A percentile compares a stretch with the other conserved stretches of the same genome.
These are phyloP conservation scores for Lactarius hengduanensis DNA, from an alignment of 768 basidiomycete genomes.

Conservation along the genomic window DNA sequence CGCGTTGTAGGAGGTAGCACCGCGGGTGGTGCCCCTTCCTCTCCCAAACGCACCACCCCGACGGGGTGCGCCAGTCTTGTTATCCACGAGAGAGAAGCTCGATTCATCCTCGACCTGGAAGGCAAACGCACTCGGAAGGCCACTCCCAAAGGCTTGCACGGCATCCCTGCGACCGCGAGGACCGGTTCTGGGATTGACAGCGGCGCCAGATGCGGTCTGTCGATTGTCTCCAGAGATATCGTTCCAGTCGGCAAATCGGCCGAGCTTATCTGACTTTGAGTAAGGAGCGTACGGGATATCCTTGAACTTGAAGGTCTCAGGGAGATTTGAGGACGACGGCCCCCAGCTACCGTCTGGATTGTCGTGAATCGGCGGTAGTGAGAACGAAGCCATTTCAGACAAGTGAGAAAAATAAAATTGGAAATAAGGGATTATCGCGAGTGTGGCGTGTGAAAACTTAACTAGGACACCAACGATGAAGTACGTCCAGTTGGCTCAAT, in stretches of 20 bases:
- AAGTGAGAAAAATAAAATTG: slow-evolving; percentile 1
- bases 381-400: slow-evolving; percentile 68
- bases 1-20: slow-evolving; percentile 41
- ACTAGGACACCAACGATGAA: slow-evolving; percentile 53
- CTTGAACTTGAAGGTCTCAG: slow-evolving; percentile 93
- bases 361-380: slow-evolving; percentile 84
- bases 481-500: slow-evolving; percentile 42
- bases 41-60: slow-evolving; percentile 65
- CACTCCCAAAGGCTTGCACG: slow-evolving; percentile 85
- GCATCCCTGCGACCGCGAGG: slow-evolving; percentile 68
- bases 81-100: slow-evolving; percentile 94
- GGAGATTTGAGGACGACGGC: slow-evolving; percentile 76
- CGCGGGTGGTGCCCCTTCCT: slow-evolving; percentile 45
- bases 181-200: slow-evolving; percentile 43
- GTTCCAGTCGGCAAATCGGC: slow-evolving; percentile 98
- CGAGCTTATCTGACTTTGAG: slow-evolving; percentile 98
- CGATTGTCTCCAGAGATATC: slow-evolving; percentile 66
- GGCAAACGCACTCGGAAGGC: slow-evolving; percentile 86
- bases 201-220: slow-evolving; percentile 49
- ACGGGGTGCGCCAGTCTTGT: slow-evolving; percentile 68
- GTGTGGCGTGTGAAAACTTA: slow-evolving; percentile 27
- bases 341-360: slow-evolving; percentile 96
- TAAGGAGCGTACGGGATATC: slow-evolving; percentile 99
- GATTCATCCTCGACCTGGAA: slow-evolving; percentile 99
- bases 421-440: slow-evolving; percentile 7